phyloP scores from a whole-genome alignment of 805 yeast species.

The Ogataea pilisensis region DNA sequence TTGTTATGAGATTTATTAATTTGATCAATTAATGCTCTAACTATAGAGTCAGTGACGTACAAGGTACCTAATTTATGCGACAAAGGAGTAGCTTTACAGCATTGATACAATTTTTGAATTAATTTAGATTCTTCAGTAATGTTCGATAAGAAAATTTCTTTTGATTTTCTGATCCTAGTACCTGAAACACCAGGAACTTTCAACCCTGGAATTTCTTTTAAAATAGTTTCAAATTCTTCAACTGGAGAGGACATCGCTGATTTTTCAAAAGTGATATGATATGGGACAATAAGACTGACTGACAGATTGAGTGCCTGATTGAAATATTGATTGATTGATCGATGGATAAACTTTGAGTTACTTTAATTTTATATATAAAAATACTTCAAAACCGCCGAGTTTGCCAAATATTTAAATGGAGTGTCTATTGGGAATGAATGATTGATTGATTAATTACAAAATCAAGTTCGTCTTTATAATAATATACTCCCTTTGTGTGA shows the following conservation, averaged over 20 bases:
- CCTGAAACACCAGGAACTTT: slow-evolving; percentile 95
- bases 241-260: slow-evolving; percentile 33
- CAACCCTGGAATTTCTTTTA: slow-evolving; percentile 49
- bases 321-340: no score
- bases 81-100: slow-evolving; percentile 68
- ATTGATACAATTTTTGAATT: slow-evolving; percentile 54
- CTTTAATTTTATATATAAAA: no score
- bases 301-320: no score
- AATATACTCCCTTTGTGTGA: no score
- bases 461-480: no score
- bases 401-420: no score
- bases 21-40: slow-evolving; percentile 71
- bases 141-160: slow-evolving; percentile 70
- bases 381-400: no score
- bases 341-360: no score
- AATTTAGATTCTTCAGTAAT: slow-evolving; percentile 47
- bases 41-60: slow-evolving; percentile 89
- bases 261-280: no score
- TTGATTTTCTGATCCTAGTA: slow-evolving; percentile 82
- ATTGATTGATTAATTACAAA: no score
- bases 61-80: slow-evolving; percentile 87
- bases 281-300: no score
- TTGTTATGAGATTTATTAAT: slow-evolving; percentile 58
- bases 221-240: slow-evolving; percentile 44
- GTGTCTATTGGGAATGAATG: no score